These are phyloP conservation scores for Mallotus repandus DNA, from an alignment of 441 rosid species.

Conservation along the genomic window DNA sequence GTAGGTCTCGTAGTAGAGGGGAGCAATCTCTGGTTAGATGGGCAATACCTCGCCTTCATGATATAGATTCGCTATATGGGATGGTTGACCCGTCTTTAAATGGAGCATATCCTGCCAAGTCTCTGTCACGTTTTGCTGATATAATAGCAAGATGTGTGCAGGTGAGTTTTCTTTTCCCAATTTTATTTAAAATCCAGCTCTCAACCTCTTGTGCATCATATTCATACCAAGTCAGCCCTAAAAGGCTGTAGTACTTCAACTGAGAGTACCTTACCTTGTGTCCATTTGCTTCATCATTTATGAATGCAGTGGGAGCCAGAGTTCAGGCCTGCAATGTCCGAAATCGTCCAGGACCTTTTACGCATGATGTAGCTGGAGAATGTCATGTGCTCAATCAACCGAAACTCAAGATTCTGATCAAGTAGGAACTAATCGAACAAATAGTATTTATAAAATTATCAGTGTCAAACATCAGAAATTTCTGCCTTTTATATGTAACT, in stretches of 20 bases:
- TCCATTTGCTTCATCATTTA: conserved; percentile 7
- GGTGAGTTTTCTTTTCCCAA: conserved; percentile 34
- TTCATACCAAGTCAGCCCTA: background rate
- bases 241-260: background rate
- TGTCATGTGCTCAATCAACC: background rate
- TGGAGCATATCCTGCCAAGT: conserved; percentile 69
- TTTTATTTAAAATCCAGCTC: background rate
- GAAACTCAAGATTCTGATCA: conserved; percentile 5
- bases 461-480: background rate
- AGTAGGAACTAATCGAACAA: background rate
- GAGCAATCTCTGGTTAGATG: conserved; percentile 83
- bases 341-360: conserved; percentile 81
- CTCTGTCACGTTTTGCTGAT: conserved; percentile 88
- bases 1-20: conserved; percentile 65
- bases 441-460: background rate
- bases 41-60: conserved; percentile 87
- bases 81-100: conserved; percentile 79
- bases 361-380: conserved; percentile 59
- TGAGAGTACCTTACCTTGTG: background rate
- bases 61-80: conserved; percentile 69
- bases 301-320: conserved; percentile 73
- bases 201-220: background rate
- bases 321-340: conserved; percentile 80
- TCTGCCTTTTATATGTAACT: background rate
- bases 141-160: conserved; percentile 85